Conservation (phyloP, 106 monocot genomes). For the Allium fistulosum region DNA sequence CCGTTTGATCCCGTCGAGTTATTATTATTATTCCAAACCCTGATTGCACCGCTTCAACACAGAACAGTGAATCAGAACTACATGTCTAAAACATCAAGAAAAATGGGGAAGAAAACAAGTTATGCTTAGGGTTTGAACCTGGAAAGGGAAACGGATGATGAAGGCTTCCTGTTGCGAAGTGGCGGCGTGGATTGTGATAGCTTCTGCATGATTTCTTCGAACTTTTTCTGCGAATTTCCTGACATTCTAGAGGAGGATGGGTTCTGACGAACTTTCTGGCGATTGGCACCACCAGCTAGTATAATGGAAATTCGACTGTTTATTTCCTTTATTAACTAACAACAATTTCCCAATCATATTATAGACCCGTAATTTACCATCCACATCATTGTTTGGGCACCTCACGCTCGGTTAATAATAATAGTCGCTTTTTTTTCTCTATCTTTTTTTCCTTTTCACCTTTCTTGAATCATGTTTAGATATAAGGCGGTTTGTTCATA, state of each 20-base stretch:
- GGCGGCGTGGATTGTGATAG: conserved; percentile 53
- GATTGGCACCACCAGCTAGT: too few species aligned
- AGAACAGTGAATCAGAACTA: neutral
- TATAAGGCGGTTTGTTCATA: too few species aligned
- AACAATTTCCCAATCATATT: too few species aligned
- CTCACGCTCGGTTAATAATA: too few species aligned
- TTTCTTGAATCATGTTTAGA: too few species aligned
- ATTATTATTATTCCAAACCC: conserved; percentile 4
- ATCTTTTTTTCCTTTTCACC: too few species aligned
- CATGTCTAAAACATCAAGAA: conserved; percentile 6
- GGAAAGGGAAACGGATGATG: neutral
- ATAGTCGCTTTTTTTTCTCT: too few species aligned
- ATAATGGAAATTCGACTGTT: too few species aligned
- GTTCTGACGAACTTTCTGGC: too few species aligned
- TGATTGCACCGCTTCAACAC: conserved; percentile 9
- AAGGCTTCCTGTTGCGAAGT: conserved; percentile 1
- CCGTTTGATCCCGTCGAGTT: conserved; percentile 1
- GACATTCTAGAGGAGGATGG: conserved; percentile 14
- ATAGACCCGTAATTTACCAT: too few species aligned
- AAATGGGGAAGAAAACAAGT: neutral
- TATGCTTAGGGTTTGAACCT: neutral
- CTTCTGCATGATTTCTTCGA: conserved; percentile 75
- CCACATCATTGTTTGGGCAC: too few species aligned
- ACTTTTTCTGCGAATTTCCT: conserved; percentile 49
- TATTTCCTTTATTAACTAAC: too few species aligned